Evolutionary conservation across 257 asterid species (phyloP).

Genomic region (Solanum gracilifrons): DNA sequence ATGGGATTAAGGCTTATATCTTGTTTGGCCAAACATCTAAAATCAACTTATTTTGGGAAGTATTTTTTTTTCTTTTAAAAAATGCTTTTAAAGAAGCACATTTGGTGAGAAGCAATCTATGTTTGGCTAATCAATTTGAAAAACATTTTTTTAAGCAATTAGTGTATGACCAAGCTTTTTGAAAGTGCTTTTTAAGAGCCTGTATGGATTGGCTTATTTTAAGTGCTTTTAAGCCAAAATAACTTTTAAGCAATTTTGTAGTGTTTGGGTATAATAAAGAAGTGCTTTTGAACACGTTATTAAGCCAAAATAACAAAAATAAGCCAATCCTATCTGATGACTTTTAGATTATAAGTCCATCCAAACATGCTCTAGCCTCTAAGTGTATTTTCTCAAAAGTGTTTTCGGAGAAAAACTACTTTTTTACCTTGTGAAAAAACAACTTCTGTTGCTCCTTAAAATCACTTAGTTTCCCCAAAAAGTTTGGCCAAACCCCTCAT

Average conservation of each 20-base stretch:
- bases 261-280: too few species aligned
- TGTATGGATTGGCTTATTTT: not conserved
- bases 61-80: not conserved
- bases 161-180: not conserved
- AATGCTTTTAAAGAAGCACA: not conserved
- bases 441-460: not conserved
- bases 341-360: too few species aligned
- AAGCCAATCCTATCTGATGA: too few species aligned
- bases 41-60: not conserved
- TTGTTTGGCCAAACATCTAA: not conserved
- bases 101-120: not conserved
- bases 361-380: too few species aligned
- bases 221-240: not conserved
- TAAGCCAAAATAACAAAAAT: too few species aligned
- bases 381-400: not conserved
- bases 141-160: not conserved
- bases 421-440: not conserved
- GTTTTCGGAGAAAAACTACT: not conserved
- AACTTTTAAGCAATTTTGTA: not conserved
- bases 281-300: too few species aligned
- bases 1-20: not conserved
- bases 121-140: not conserved
- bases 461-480: not conserved
- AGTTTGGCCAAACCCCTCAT: not conserved
- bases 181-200: not conserved